Evolutionary conservation across 768 basidiomycete genomes (phyloP).

Genomic region (Hortiboletus flavorubellus): DNA sequence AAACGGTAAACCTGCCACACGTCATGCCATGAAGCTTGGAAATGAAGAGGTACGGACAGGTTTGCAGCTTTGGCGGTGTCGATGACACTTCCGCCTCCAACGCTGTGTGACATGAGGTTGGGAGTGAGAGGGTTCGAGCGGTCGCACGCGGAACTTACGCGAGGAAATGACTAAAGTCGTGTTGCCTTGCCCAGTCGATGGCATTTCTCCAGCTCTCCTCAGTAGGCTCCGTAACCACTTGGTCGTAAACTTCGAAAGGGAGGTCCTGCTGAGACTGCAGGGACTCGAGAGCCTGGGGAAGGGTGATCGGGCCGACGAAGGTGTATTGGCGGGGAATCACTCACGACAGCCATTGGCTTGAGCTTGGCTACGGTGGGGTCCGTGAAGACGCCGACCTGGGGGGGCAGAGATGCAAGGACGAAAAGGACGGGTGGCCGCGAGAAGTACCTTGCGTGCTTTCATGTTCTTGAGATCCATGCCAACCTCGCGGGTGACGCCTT

Average conservation of each 20-base stretch:
- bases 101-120: constrained; percentile 39
- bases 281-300: constrained; percentile 63
- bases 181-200: constrained; percentile 80
- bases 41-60: constrained; percentile 47
- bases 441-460: constrained; percentile 74
- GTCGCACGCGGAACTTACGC: constrained; percentile 52
- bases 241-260: constrained; percentile 77
- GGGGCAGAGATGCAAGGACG: constrained; percentile 5
- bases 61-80: constrained; percentile 97
- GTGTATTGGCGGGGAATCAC: constrained; percentile 21
- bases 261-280: constrained; percentile 77
- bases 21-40: constrained; percentile 1
- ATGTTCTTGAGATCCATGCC: constrained; percentile 95
- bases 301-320: neutral
- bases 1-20: constrained; percentile 69
- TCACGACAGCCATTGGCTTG: constrained; percentile 75
- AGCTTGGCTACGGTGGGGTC: constrained; percentile 83
- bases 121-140: neutral
- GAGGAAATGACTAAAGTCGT: constrained; percentile 91
- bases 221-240: constrained; percentile 86
- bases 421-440: neutral
- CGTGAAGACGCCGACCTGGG: constrained; percentile 91
- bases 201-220: constrained; percentile 87
- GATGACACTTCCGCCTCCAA: constrained; percentile 93
- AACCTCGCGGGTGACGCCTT: constrained; percentile 86